A percentile compares a stretch with the other conserved stretches of the same genome.
Evolutionary conservation across 805 yeast species (phyloP).

Genomic region (Millerozyma acaciae): DNA sequence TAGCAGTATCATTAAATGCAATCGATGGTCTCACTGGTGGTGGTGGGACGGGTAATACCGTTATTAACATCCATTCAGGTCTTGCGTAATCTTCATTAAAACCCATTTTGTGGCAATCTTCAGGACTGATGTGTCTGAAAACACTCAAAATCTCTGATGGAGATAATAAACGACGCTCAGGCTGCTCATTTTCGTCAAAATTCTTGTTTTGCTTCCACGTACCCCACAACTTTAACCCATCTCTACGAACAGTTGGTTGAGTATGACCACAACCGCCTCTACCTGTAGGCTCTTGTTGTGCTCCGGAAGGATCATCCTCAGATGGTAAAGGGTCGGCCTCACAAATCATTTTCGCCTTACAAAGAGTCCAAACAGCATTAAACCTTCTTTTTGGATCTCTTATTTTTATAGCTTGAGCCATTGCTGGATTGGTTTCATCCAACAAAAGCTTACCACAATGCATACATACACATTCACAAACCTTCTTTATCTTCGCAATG

Average conservation of each 20-base stretch:
- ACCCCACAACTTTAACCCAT: constrained; percentile 94
- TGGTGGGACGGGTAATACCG: constrained; percentile 99
- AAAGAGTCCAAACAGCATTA: constrained; percentile 92
- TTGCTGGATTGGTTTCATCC: constrained; percentile 77
- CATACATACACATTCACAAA: constrained; percentile 96
- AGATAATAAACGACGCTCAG: constrained; percentile 83
- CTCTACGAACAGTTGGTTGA: constrained; percentile 94
- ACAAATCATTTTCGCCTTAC: constrained; percentile 91
- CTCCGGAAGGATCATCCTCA: constrained; percentile 40
- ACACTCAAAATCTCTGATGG: constrained; percentile 90
- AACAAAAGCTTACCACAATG: constrained; percentile 93
- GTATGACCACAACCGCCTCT: constrained; percentile 99
- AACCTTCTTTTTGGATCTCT: constrained; percentile 94
- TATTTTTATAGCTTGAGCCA: constrained; percentile 84
- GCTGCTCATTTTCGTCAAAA: constrained; percentile 82
- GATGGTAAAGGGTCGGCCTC: constrained; percentile 79
- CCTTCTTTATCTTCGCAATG: constrained; percentile 88
- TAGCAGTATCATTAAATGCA: constrained; percentile 95
- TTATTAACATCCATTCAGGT: constrained; percentile 97
- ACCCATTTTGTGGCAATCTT: constrained; percentile 80
- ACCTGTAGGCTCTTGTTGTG: constrained; percentile 36
- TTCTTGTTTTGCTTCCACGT: constrained; percentile 92
- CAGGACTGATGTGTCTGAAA: constrained; percentile 82
- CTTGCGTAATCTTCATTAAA: constrained; percentile 94
- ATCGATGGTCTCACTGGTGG: constrained; percentile 99